These are phyloP conservation scores for Diaporthe humulicola DNA, from an alignment of 2,329 filamentous ascomycete genomes.

Conservation along the genomic window DNA sequence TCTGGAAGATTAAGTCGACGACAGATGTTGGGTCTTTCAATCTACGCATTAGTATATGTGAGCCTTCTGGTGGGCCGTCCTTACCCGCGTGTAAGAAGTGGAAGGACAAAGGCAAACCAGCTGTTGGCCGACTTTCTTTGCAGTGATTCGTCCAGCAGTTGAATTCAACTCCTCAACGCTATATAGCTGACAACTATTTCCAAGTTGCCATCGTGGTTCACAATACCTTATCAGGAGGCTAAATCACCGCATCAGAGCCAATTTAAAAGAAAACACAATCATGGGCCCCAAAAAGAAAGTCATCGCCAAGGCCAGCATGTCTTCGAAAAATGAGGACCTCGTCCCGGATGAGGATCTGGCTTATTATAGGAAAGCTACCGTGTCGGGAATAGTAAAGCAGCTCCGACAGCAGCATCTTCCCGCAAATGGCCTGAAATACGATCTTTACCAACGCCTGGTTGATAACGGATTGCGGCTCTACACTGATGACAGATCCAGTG, in stretches of 20 bases:
- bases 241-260: background rate
- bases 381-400: background rate
- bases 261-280: background rate
- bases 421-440: background rate
- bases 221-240: background rate
- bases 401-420: background rate
- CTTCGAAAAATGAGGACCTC: background rate
- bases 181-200: background rate
- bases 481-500: background rate
- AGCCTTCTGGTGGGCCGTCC: background rate
- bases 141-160: background rate
- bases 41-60: background rate
- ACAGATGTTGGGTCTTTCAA: background rate
- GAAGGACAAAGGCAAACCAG: background rate
- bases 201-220: background rate
- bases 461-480: background rate
- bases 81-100: background rate
- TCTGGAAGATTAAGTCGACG: background rate
- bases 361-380: background rate
- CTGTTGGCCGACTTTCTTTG: background rate
- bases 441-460: background rate
- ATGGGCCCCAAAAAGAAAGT: background rate
- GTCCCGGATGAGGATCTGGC: background rate
- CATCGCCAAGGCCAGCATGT: background rate
- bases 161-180: too few species aligned